A percentile compares a stretch with the other conserved stretches of the same genome.
Conservation (phyloP, 148 eudicot species). For the Silene uniflora region DNA sequence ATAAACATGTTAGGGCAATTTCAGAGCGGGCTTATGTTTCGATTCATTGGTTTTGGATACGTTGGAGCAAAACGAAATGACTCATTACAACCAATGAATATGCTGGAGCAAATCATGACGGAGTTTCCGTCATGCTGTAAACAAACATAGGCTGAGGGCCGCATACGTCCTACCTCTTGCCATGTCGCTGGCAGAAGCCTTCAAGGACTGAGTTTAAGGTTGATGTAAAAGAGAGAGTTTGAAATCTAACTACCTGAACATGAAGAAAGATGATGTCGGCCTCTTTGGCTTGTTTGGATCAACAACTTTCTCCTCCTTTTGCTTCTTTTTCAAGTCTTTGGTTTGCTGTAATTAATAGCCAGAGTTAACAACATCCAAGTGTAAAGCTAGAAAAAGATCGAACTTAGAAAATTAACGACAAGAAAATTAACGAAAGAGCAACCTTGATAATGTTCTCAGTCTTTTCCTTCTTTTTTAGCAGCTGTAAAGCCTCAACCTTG, state of each 20-base stretch:
- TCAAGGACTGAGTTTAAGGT: no score
- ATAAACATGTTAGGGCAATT: background rate
- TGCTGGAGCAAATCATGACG: no score
- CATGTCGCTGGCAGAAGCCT: no score
- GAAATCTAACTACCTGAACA: conserved; percentile 50
- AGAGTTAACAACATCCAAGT: background rate
- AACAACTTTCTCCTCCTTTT: conserved; percentile 48
- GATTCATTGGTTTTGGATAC: no score
- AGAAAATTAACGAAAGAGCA: background rate
- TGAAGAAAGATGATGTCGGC: conserved; percentile 78
- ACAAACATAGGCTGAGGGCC: no score
- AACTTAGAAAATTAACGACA: background rate
- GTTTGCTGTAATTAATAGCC: conserved; percentile 48
- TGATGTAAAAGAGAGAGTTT: no score
- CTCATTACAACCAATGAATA: no score
- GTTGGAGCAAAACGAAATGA: no score
- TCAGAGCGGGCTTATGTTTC: no score
- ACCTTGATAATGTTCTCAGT: conserved; percentile 85
- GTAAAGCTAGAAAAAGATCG: background rate
- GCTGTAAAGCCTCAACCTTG: conserved; percentile 78
- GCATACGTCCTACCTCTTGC: no score
- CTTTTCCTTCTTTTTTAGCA: conserved; percentile 92
- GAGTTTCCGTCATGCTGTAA: no score
- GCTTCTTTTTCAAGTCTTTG: conserved; percentile 61
- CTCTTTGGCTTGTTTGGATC: conserved; percentile 92